These are phyloP conservation scores for Pisolithus microcarpus DNA, from an alignment of 768 basidiomycete species.

Conservation along the genomic window DNA sequence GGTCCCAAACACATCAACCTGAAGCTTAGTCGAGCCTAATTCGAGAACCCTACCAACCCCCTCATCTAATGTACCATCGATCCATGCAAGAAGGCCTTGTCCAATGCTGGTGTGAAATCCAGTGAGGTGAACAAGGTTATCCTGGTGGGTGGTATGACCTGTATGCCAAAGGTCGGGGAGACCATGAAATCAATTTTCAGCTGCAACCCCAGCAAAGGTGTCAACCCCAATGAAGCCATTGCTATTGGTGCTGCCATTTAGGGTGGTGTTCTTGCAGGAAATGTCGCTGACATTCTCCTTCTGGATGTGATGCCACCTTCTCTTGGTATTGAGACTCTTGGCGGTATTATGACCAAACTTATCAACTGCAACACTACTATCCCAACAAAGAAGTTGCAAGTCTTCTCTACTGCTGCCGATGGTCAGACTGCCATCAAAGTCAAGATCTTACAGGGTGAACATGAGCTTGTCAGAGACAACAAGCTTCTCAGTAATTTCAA, in stretches of 20 bases:
- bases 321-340: slow-evolving; percentile 97
- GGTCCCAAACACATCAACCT: slow-evolving; percentile 97
- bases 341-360: slow-evolving; percentile 95
- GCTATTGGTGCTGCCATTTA: slow-evolving; percentile 98
- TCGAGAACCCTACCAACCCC: slow-evolving; percentile 76
- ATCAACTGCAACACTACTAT: slow-evolving; percentile 97
- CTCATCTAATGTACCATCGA: slow-evolving; percentile 87
- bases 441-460: slow-evolving; percentile 97
- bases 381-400: slow-evolving; percentile 94
- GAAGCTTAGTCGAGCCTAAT: slow-evolving; percentile 81
- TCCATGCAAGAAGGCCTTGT: slow-evolving; percentile 96
- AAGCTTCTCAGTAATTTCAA: slow-evolving; percentile 97
- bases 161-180: slow-evolving; percentile 93
- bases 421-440: slow-evolving; percentile 94
- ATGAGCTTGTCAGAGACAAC: slow-evolving; percentile 96
- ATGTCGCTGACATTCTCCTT: slow-evolving; percentile 89
- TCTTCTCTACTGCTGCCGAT: slow-evolving; percentile 80
- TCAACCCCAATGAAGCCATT: slow-evolving; percentile 99
- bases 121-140: slow-evolving; percentile 95
- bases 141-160: slow-evolving; percentile 96
- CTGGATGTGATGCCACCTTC: slow-evolving; percentile 97
- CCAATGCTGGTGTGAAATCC: slow-evolving; percentile 87
- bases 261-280: slow-evolving; percentile 94
- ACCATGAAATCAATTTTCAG: slow-evolving; percentile 86
- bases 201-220: slow-evolving; percentile 95